Percentiles rank a stretch among this genome's conserved stretches.
Conservation (phyloP, 495 filamentous ascomycete genomes). For the Lentithecium fluviatile region DNA sequence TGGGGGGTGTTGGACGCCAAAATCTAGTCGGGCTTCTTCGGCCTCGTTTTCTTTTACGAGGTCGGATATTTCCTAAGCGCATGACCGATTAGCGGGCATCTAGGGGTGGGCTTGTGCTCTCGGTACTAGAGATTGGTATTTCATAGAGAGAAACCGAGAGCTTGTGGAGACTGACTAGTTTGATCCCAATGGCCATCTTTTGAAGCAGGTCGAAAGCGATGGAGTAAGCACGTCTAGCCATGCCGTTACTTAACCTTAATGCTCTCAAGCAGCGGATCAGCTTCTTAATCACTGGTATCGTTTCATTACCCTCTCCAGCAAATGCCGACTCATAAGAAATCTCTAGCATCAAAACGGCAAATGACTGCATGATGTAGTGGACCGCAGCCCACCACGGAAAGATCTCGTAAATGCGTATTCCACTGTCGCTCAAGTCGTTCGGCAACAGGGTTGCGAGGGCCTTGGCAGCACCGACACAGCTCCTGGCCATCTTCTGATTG, state of each 20-base stretch:
- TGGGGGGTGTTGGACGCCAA: too few relatives aligned
- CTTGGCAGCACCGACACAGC: constrained; percentile 60
- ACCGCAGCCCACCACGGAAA: constrained; percentile 64
- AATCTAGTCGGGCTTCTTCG: neutral
- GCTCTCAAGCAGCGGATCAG: constrained; percentile 17
- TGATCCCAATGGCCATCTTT: constrained; percentile 1
- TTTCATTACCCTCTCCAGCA: constrained; percentile 3
- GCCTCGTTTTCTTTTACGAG: neutral
- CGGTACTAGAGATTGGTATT: too few relatives aligned
- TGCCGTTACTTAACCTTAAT: constrained; percentile 17
- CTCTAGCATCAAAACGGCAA: constrained; percentile 59
- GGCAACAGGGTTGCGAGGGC: constrained; percentile 56
- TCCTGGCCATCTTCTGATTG: constrained; percentile 52
- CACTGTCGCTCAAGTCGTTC: constrained; percentile 34
- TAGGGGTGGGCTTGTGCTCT: too few relatives aligned
- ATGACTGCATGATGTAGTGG: constrained; percentile 63
- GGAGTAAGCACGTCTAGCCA: constrained; percentile 16
- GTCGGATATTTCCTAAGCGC: neutral
- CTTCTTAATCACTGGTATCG: constrained; percentile 20
- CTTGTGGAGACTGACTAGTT: constrained; percentile 12
- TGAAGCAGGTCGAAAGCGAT: constrained; percentile 9
- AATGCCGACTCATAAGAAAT: constrained; percentile 10
- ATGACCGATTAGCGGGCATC: too few relatives aligned
- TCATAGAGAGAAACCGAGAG: too few relatives aligned
- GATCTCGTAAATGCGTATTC: constrained; percentile 48